Evolutionary conservation across 2,329 filamentous ascomycete genomes (phyloP).

Genomic region (Talaromyces sp.): DNA sequence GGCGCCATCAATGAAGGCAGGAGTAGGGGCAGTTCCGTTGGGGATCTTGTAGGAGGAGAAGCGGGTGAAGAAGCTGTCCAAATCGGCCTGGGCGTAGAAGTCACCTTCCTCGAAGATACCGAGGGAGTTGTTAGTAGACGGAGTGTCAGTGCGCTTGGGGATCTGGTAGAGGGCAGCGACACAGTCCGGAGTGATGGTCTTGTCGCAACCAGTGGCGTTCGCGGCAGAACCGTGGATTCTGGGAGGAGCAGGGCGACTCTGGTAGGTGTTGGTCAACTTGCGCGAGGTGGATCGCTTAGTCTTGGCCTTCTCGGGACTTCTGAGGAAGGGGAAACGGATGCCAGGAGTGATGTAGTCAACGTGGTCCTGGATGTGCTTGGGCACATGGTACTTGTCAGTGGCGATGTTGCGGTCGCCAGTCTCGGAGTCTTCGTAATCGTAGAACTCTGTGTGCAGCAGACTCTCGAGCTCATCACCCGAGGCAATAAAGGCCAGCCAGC

Average conservation of each 20-base stretch:
- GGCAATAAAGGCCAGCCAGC: conserved; percentile 53
- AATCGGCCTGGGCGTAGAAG: conserved; percentile 47
- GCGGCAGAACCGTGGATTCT: neutral
- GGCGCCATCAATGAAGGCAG: conserved; percentile 45
- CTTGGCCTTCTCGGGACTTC: conserved; percentile 15
- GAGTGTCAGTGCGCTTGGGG: conserved; percentile 33
- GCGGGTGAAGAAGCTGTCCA: conserved; percentile 46
- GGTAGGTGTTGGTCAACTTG: neutral
- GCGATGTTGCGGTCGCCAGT: conserved; percentile 24
- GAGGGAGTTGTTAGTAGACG: conserved; percentile 42
- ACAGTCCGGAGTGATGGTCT: conserved; percentile 54
- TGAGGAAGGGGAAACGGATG: conserved; percentile 43
- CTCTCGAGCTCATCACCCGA: conserved; percentile 50
- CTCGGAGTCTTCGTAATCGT: conserved; percentile 43
- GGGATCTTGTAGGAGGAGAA: conserved; percentile 37
- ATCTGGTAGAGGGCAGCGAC: conserved; percentile 47
- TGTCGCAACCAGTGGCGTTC: conserved; percentile 40
- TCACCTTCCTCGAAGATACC: conserved; percentile 53
- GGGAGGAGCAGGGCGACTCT: neutral
- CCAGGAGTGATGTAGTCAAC: conserved; percentile 56
- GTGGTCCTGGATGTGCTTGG: conserved; percentile 42
- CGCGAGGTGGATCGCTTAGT: conserved; percentile 7
- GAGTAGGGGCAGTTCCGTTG: conserved; percentile 39
- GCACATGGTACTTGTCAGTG: conserved; percentile 46
- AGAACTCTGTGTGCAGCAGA: conserved; percentile 50